These are phyloP conservation scores for Hypoxylon fragiforme DNA, from an alignment of 495 filamentous ascomycete species.

Conservation along the genomic window DNA sequence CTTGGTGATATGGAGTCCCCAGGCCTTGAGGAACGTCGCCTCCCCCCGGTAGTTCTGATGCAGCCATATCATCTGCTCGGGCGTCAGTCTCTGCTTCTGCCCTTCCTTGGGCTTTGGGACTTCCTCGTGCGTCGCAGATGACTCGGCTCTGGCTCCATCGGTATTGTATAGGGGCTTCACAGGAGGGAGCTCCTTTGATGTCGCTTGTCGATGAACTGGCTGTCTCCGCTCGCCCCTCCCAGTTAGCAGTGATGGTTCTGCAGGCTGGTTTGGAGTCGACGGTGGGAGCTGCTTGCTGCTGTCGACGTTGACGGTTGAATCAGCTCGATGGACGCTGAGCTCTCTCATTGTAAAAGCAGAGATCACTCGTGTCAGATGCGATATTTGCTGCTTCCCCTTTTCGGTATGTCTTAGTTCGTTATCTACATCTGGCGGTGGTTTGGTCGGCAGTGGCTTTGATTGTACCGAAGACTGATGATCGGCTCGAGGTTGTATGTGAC, in stretches of 20 bases:
- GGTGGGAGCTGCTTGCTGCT: background rate
- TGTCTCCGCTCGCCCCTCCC: background rate
- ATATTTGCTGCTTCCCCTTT: constrained; percentile 1
- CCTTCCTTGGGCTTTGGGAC: background rate
- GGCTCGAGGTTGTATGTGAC: constrained; percentile 7
- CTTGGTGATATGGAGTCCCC: constrained; percentile 44
- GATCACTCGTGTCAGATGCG: background rate
- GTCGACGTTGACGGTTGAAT: background rate
- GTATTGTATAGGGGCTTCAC: background rate
- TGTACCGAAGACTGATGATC: background rate
- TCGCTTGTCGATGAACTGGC: background rate
- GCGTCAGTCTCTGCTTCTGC: constrained; percentile 7
- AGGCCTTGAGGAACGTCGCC: constrained; percentile 44
- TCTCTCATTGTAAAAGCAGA: background rate
- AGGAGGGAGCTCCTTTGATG: background rate
- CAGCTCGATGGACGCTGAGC: background rate
- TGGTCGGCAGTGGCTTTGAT: constrained; percentile 18
- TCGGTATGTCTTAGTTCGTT: background rate
- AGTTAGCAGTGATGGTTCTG: background rate
- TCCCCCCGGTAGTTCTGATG: constrained; percentile 49
- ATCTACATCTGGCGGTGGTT: background rate
- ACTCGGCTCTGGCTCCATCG: background rate
- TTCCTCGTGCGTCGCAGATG: background rate
- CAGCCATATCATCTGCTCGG: constrained; percentile 44
- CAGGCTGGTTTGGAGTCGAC: background rate